Evolutionary conservation across 441 rosid species (phyloP).

Genomic region (Dalechampia spathulata): DNA sequence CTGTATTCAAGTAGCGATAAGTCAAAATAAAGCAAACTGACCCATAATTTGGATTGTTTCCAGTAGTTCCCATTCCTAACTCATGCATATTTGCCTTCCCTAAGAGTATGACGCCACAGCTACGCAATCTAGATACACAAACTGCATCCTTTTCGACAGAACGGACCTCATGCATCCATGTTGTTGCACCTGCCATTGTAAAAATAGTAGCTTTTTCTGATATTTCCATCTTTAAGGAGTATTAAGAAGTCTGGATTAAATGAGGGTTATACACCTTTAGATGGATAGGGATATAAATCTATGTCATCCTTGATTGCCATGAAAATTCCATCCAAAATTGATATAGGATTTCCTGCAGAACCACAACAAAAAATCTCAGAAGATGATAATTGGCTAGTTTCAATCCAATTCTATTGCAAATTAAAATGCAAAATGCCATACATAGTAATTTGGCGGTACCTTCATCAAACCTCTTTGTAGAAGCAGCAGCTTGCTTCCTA

Average conservation of each 20-base stretch:
- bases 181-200: conserved; percentile 55
- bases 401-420: neutral
- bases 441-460: conserved; percentile 30
- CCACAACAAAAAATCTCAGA: conserved; percentile 10
- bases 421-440: neutral
- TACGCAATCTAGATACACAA: conserved; percentile 62
- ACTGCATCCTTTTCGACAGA: conserved; percentile 56
- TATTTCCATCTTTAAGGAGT: conserved; percentile 1
- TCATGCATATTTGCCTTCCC: conserved; percentile 99
- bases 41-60: conserved; percentile 89
- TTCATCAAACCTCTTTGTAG: conserved; percentile 72
- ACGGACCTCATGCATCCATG: conserved; percentile 74
- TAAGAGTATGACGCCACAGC: conserved; percentile 71
- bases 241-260: conserved; percentile 6
- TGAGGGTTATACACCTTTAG: conserved; percentile 44
- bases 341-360: conserved; percentile 62
- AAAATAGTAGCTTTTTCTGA: conserved; percentile 5
- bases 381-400: neutral
- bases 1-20: neutral
- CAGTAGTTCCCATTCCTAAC: conserved; percentile 84
- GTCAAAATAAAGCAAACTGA: conserved; percentile 22
- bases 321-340: conserved; percentile 78
- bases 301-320: conserved; percentile 89
- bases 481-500: conserved; percentile 74
- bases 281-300: conserved; percentile 65